Conservation (phyloP, 2,329 filamentous ascomycete genomes). For the Aureobasidium sp. region DNA sequence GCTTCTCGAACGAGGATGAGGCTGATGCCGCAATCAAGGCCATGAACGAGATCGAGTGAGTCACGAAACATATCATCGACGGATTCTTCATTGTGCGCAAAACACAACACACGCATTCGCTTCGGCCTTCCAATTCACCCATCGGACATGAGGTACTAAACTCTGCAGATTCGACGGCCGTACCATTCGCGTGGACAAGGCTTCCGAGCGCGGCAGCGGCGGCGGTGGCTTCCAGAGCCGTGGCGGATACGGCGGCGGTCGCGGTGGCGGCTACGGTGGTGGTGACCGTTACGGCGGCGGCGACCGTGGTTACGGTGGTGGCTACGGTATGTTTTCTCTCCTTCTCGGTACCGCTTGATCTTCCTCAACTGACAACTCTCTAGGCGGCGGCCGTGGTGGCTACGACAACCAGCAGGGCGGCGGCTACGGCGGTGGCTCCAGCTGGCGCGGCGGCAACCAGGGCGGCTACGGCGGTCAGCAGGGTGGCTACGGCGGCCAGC, state of each 20-base stretch:
- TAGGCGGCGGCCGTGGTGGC: conserved; percentile 24
- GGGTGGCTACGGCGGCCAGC: conserved; percentile 6
- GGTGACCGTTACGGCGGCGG: conserved; percentile 23
- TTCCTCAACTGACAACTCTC: not conserved
- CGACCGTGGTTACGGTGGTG: conserved; percentile 24
- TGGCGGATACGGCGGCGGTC: conserved; percentile 30
- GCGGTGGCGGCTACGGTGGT: conserved; percentile 26
- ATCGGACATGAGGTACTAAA: conserved; percentile 1
- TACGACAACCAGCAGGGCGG: conserved; percentile 14
- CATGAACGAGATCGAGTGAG: conserved; percentile 90
- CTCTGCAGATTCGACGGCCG: conserved; percentile 77
- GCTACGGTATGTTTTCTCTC: conserved; percentile 15
- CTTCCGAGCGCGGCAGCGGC: conserved; percentile 68
- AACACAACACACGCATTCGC: not conserved
- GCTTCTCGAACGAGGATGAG: conserved; percentile 70
- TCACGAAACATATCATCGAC: not conserved
- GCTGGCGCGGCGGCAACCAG: conserved; percentile 22
- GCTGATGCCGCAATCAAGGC: conserved; percentile 67
- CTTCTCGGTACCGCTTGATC: not conserved
- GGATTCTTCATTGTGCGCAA: conserved; percentile 14
- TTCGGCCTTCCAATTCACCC: not conserved
- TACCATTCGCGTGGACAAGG: conserved; percentile 91
- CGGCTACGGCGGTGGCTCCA: conserved; percentile 18
- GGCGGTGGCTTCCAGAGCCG: conserved; percentile 44
- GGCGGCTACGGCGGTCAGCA: conserved; percentile 23